Base-by-base conservation (phyloP, 768 basidiomycete genomes). In the Leccinum imitatum region DNA sequence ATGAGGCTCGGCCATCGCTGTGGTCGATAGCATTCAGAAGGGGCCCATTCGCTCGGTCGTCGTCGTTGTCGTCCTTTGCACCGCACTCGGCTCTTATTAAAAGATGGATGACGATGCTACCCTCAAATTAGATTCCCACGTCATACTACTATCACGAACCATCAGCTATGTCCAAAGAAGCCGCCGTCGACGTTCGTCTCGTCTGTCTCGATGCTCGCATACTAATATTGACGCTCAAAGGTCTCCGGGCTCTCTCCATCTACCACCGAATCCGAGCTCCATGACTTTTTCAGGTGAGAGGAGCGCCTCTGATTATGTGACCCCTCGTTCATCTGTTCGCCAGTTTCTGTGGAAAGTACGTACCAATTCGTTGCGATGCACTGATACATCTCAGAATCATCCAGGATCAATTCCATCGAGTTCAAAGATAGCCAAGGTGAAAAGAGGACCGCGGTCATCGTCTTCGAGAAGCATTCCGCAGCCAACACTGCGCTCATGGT, bases 401-500 rank as follows among this genome's bases (percentile, higher is more conserved):
- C 4, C 65, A 91, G 87, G 69, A 93, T 95, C 72, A 69, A 72
- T 17, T 78, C 79, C n/a, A 85, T 94, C 71, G 84, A 90, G 27
- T 70, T 77, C 71, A 78, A 84, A 51, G 73, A 76, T 53, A 73
- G 72, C 14, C 77, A 74, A 54, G 71, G 69, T 13, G 72, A 71
- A 31, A 67, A 67, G 37, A 76, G 21, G 19, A 14, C 78, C 19
- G 95, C 95, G n/a, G 79, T 79, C 30, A 84, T 98, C 65, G 75
- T 84, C 54, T 98, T 97, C 68, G 89, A 91, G 73, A 97, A 95
- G 75, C 75, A 84, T 5, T 84, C 84, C 3, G 90, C 94, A 1
- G 93, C 89, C 6, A 87, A 87, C 75, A 96, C 94, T 0, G 94
- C 93, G 13, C 73, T 91, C 53, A 91, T 96, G 87, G 85, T 89